A percentile compares a stretch with the other conserved stretches of the same genome.
Conservation (phyloP, 306 rosid species). For the Canavalia gladiata region DNA sequence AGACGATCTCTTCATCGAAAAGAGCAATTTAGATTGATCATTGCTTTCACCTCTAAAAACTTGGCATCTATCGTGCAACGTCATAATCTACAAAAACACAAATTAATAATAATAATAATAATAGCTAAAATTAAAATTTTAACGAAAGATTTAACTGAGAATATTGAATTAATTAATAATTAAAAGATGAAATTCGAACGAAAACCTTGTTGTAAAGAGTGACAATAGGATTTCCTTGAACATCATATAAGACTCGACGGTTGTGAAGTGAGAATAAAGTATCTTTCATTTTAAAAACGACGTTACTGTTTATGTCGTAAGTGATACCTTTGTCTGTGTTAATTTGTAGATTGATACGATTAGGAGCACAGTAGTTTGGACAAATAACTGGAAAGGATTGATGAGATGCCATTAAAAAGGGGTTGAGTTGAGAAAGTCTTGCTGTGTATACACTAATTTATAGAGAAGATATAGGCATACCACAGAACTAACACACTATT, state of each 20-base stretch:
- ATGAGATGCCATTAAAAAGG: too few relatives aligned
- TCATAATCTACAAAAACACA: not conserved
- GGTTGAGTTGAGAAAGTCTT: too few relatives aligned
- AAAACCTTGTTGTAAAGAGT: constrained; percentile 20
- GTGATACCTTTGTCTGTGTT: not conserved
- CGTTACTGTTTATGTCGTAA: not conserved
- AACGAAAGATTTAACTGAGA: not conserved
- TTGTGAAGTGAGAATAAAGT: not conserved
- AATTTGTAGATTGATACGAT: too few relatives aligned
- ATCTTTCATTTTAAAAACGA: not conserved
- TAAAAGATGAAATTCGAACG: not conserved
- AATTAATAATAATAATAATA: too few relatives aligned
- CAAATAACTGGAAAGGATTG: too few relatives aligned
- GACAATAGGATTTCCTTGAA: not conserved
- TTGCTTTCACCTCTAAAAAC: not conserved
- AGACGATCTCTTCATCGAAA: not conserved
- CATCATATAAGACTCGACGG: constrained; percentile 11
- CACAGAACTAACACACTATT: too few relatives aligned
- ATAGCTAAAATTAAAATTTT: not conserved
- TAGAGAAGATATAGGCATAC: too few relatives aligned
- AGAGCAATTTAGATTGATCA: not conserved
- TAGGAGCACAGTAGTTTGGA: too few relatives aligned
- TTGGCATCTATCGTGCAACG: not conserved
- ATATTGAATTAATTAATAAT: not conserved
- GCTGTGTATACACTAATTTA: too few relatives aligned